Percentiles rank a stretch among this genome's conserved stretches.
phyloP scores from a whole-genome alignment of 352 stramenopile genomes.

The Phytophthora citricola region DNA sequence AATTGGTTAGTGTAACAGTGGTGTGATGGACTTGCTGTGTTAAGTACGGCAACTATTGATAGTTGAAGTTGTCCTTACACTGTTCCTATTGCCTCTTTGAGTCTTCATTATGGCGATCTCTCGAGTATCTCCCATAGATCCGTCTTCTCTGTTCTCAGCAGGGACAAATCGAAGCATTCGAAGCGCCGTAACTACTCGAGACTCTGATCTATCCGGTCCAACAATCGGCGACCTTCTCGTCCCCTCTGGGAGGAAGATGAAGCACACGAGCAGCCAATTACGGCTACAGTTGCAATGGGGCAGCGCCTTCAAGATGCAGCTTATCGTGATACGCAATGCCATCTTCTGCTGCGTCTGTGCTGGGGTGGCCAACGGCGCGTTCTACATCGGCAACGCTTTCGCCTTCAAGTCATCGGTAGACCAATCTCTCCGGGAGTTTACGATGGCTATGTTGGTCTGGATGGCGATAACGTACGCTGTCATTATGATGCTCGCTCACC shows the following conservation, averaged over 20 bases:
- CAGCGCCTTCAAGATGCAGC: constrained; percentile 14
- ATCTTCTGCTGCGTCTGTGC: constrained; percentile 29
- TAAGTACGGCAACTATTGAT: constrained; percentile 38
- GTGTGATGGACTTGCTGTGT: not conserved
- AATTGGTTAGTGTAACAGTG: not conserved
- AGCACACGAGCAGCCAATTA: constrained; percentile 24
- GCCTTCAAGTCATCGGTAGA: constrained; percentile 25
- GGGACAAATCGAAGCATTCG: not conserved
- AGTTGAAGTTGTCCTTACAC: constrained; percentile 16
- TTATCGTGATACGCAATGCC: constrained; percentile 30
- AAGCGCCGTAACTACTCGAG: not conserved
- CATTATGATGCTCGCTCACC: constrained; percentile 20
- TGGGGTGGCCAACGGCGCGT: constrained; percentile 32
- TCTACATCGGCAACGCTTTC: constrained; percentile 39
- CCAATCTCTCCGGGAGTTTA: constrained; percentile 37
- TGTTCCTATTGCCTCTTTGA: not conserved
- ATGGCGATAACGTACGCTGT: constrained; percentile 27
- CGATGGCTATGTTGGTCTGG: constrained; percentile 38
- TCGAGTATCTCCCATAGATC: constrained; percentile 12
- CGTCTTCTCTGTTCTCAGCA: not conserved
- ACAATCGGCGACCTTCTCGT: constrained; percentile 3
- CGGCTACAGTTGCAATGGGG: constrained; percentile 24
- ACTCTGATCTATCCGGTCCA: constrained; percentile 1
- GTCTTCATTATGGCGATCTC: not conserved
- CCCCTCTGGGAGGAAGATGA: constrained; percentile 1